Conservation (phyloP, 2,329 filamentous ascomycete species). For the Colletotrichum lindemuthianum region DNA sequence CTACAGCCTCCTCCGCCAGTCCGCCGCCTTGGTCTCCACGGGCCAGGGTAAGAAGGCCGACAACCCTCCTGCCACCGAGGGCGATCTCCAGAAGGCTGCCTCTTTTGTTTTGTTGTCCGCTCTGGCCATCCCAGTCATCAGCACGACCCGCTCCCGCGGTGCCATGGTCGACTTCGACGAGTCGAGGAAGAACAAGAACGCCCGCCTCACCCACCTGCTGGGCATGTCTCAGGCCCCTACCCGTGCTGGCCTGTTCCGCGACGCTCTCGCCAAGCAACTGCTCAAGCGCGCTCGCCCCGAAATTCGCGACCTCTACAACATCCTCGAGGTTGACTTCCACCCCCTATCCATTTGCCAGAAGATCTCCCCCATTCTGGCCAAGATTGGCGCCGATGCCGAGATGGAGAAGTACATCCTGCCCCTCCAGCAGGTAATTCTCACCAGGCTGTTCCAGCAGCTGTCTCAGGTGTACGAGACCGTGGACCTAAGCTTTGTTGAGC, state of each 20-base stretch:
- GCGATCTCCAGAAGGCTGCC: conserved; percentile 91
- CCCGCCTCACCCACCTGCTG: conserved; percentile 92
- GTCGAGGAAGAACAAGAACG: conserved; percentile 98
- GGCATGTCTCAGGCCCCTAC: conserved; percentile 93
- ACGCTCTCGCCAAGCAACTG: conserved; percentile 93
- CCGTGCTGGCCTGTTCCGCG: conserved; percentile 91
- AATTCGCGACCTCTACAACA: conserved; percentile 97
- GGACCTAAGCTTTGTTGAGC: conserved; percentile 91
- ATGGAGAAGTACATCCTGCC: conserved; percentile 98
- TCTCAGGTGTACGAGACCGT: conserved; percentile 99
- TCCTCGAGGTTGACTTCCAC: conserved; percentile 98
- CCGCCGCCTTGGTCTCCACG: conserved; percentile 81
- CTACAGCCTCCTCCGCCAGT: conserved; percentile 95
- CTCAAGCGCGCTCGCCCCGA: conserved; percentile 92
- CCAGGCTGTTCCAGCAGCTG: conserved; percentile 96
- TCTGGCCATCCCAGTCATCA: conserved; percentile 98
- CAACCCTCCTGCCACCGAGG: conserved; percentile 88
- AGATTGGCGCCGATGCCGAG: conserved; percentile 93
- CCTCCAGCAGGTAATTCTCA: conserved; percentile 98
- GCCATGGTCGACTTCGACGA: conserved; percentile 97
- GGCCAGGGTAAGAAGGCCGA: conserved; percentile 94
- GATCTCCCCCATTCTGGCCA: conserved; percentile 93
- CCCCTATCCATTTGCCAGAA: conserved; percentile 98
- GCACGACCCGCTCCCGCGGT: conserved; percentile 94
- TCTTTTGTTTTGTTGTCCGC: conserved; percentile 96